These are phyloP conservation scores for Cordyceps sp. DNA, from an alignment of 2,329 filamentous ascomycete species.

Conservation along the genomic window DNA sequence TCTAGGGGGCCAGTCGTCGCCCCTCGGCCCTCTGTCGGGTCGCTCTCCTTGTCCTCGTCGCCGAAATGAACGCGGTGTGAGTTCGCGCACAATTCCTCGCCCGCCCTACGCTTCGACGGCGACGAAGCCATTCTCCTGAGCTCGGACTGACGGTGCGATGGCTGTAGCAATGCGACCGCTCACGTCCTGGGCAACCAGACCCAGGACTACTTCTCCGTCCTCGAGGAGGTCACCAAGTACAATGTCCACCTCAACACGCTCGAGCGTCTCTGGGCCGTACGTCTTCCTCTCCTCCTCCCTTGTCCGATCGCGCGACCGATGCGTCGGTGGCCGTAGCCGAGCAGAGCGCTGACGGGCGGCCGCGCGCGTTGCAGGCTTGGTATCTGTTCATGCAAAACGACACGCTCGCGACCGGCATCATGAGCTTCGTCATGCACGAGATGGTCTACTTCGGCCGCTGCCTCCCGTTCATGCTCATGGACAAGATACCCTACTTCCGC, in stretches of 20 bases:
- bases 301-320: not conserved
- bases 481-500: constrained; percentile 72
- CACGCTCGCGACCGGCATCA: constrained; percentile 85
- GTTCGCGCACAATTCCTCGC: no score
- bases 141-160: constrained; percentile 10
- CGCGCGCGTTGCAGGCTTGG: constrained; percentile 64
- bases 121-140: no score
- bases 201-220: constrained; percentile 36
- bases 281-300: constrained; percentile 15
- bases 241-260: constrained; percentile 76
- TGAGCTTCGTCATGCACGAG: constrained; percentile 96
- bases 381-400: constrained; percentile 98
- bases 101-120: no score
- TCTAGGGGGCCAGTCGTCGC: no score
- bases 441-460: constrained; percentile 82
- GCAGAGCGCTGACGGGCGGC: not conserved
- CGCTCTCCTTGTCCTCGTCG: no score
- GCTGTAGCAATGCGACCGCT: constrained; percentile 31
- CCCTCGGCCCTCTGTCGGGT: no score
- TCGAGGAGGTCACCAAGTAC: constrained; percentile 48
- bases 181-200: constrained; percentile 27
- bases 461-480: constrained; percentile 86
- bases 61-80: no score
- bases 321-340: not conserved
- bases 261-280: constrained; percentile 77